Conservation (phyloP, 345 rosid genomes). For the Pistacia vera region DNA sequence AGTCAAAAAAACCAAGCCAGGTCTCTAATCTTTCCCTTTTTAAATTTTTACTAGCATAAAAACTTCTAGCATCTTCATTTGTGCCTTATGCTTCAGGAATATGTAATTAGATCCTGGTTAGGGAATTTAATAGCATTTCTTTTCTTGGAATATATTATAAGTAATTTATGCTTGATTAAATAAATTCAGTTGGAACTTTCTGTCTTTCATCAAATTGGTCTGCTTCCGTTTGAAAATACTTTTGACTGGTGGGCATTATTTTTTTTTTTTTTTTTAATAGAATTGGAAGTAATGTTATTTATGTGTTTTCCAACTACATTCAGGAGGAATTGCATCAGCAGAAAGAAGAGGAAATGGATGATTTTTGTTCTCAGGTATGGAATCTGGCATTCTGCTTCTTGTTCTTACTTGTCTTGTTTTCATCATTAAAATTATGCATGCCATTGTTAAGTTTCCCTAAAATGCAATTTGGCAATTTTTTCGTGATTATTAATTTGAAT, state of each 20-base stretch:
- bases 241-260: neutral
- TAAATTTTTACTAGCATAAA: conserved; percentile 7
- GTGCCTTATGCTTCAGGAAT: neutral
- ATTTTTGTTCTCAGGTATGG: conserved; percentile 92
- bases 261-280: neutral
- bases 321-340: conserved; percentile 88
- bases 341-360: conserved; percentile 95
- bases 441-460: neutral
- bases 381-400: conserved; percentile 10
- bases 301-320: conserved; percentile 7
- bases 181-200: neutral
- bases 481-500: neutral
- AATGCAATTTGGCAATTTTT: neutral
- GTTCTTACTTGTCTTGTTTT: neutral
- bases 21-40: conserved; percentile 29
- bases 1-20: conserved; percentile 82
- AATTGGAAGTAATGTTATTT: neutral
- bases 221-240: neutral
- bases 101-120: neutral
- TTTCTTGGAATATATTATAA: neutral
- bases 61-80: neutral
- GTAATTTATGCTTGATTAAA: neutral
- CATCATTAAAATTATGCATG: neutral
- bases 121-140: neutral
- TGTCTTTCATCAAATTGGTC: neutral